phyloP scores from a whole-genome alignment of 106 monocot species.

The Dactylorhiza incarnata region DNA sequence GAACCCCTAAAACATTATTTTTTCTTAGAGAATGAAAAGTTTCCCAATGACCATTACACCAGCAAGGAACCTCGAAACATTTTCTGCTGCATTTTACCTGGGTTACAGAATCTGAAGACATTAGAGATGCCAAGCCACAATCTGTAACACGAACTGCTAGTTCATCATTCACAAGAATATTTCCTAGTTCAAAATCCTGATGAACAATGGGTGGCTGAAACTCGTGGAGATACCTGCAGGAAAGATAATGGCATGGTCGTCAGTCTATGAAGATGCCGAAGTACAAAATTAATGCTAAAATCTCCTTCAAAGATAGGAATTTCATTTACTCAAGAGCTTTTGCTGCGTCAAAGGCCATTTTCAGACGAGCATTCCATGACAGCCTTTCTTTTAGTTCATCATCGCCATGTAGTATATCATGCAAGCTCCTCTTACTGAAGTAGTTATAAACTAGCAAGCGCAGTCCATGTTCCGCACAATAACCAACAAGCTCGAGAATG shows the following conservation, averaged over 20 bases:
- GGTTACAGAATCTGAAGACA: slow-evolving; percentile 51
- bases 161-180: slow-evolving; percentile 66
- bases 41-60: not conserved
- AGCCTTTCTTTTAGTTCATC: slow-evolving; percentile 55
- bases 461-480: slow-evolving; percentile 88
- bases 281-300: not conserved
- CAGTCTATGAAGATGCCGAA: slow-evolving; percentile 1
- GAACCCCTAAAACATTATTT: not conserved
- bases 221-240: slow-evolving; percentile 89
- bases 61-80: not conserved
- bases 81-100: slow-evolving; percentile 48
- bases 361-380: slow-evolving; percentile 82
- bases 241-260: not conserved
- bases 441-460: slow-evolving; percentile 74
- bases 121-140: slow-evolving; percentile 71
- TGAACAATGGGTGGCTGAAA: slow-evolving; percentile 60
- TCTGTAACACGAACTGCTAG: slow-evolving; percentile 63
- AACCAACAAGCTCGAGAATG: slow-evolving; percentile 84
- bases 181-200: slow-evolving; percentile 69
- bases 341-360: slow-evolving; percentile 78
- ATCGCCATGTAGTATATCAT: slow-evolving; percentile 64
- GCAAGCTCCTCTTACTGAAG: slow-evolving; percentile 63
- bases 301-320: not conserved
- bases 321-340: slow-evolving; percentile 85
- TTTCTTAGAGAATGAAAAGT: not conserved